Evolutionary conservation across 2,329 filamentous ascomycete species (phyloP), one percentile per base, ranked within the genome.

Genomic region (Zymoseptoria pseudotritici): DNA sequence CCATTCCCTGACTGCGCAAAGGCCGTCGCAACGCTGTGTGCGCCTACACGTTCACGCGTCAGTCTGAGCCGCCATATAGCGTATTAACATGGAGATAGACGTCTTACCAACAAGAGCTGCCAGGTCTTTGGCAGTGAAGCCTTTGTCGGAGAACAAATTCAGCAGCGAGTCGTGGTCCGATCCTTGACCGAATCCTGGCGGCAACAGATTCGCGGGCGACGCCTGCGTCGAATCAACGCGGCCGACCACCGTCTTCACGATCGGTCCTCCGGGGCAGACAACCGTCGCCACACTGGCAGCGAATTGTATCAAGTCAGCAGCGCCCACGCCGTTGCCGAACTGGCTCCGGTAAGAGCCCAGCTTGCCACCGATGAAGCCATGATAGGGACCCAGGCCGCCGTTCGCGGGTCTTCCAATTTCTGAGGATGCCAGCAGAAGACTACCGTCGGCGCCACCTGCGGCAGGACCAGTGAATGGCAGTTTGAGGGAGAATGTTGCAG

Each of bases 271-370:
- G 19, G 60, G 54, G 42, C 65, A 66, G 56, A 56, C 60, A 11
- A 50, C 42, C 9, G 78, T 79, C 4, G 78, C 80, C 46, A 80
- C 73, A 58, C 71, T 63, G 11, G 61, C 76, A 1, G 76, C 80
- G 53, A 82, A 79, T 66, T 83, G 80, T 36, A 82, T 78, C 26
- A 84, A 71, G 67, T 85, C 82, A 8, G 82, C 82, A 64, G 80
- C 79, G 10, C 76, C 73, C 21, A 82, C 74, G 6, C 50, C 42
- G 26, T 50, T 49, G 29, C 49, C 59, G 13, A 24, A 50, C 36
- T 55, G 49, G 49, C 36, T 53, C 55, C 61, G 57, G 59, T 67
- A 66, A 9, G 54, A 26, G 20, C 73, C 70, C 61, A 77, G 79
- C 57, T 75, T 72, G 19, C 64, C 61, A 55, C 77, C 74, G 63